Conservation (phyloP, 2,329 filamentous ascomycete species). For the Cytospora piceicola region DNA sequence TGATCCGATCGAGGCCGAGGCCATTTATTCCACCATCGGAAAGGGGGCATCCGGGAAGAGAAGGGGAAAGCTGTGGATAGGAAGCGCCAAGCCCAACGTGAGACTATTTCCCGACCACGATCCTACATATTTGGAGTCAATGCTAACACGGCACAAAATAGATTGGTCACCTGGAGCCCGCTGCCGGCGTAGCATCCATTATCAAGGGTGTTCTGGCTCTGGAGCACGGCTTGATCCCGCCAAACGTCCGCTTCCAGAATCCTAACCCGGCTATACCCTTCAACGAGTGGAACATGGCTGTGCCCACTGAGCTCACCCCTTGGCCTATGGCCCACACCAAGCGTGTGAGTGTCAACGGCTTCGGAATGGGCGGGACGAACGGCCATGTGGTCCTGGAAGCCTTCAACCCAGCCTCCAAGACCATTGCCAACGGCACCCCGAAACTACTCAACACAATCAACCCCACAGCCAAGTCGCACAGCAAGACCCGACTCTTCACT, state of each 20-base stretch:
- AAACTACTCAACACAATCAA: constrained; percentile 4
- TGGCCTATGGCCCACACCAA: constrained; percentile 52
- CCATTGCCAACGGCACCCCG: background rate
- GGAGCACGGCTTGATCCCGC: constrained; percentile 45
- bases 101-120: background rate
- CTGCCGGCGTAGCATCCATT: constrained; percentile 9
- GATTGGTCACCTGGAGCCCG: constrained; percentile 12
- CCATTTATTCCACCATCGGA: constrained; percentile 14
- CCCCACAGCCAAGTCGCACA: constrained; percentile 23
- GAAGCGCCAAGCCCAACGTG: constrained; percentile 41
- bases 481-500: constrained; percentile 47
- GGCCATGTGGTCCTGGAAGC: constrained; percentile 40
- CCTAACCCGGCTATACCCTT: constrained; percentile 54
- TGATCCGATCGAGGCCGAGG: constrained; percentile 15
- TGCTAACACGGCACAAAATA: background rate
- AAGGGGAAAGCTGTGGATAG: constrained; percentile 35
- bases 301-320: constrained; percentile 48
- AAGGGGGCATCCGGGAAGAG: constrained; percentile 32
- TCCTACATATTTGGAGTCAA: background rate
- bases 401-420: background rate
- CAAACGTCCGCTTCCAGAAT: constrained; percentile 54
- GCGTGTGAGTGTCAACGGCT: constrained; percentile 55
- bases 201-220: constrained; percentile 15
- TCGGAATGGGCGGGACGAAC: constrained; percentile 53
- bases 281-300: constrained; percentile 54